Base-by-base conservation (phyloP, 2,329 filamentous ascomycete genomes). In the Pyrenophora teres region DNA sequence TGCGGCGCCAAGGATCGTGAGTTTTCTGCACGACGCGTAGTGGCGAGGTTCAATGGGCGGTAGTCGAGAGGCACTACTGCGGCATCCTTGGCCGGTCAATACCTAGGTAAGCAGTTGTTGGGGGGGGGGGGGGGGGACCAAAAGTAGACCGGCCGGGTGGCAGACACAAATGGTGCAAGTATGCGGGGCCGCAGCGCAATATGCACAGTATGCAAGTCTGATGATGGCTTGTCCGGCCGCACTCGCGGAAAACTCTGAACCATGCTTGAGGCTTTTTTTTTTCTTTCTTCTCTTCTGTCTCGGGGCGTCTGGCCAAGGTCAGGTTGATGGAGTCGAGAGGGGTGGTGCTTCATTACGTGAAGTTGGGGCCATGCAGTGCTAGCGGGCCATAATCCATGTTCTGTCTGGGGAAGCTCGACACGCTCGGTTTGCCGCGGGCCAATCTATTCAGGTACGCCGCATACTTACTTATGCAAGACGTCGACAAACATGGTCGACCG, bases 1-100 rank as follows among this genome's bases (percentile, higher is more conserved):
- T 12, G 47, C 40, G 38, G 21, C 37, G 65, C 65, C 66, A 68
- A 69, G 67, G 53, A 67, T 68, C 63, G 67, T 64, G 67, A 67
- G 52, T 42, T 30, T 25, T 61, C 40, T 52, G 52, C 57, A 55
- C 31, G 52, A 52, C 52, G 54, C 46, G 50, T 42, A 36, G 52
- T 40, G 48, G 50, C 31, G 41, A 40, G 25, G 37, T 19, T 30
- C 27, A 30, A 30, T 5, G 27, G 3, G n/a, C 4, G 27, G 38
- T 42, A 12, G 27, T 30, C 40, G 35, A 27, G 43, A 3, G 41
- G 39, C 46, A 55, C 40, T 45, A 41, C 19, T 50, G 50, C 46
- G 41, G n/a, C 40, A 25, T 40, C 41, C 41, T 39, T 30, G 27
- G 27, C 27, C 27, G 27, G 27, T 30, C 27, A 30, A 7, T 15